phyloP scores from a whole-genome alignment of 2,329 filamentous ascomycete genomes.

The Didymella glomerata region DNA sequence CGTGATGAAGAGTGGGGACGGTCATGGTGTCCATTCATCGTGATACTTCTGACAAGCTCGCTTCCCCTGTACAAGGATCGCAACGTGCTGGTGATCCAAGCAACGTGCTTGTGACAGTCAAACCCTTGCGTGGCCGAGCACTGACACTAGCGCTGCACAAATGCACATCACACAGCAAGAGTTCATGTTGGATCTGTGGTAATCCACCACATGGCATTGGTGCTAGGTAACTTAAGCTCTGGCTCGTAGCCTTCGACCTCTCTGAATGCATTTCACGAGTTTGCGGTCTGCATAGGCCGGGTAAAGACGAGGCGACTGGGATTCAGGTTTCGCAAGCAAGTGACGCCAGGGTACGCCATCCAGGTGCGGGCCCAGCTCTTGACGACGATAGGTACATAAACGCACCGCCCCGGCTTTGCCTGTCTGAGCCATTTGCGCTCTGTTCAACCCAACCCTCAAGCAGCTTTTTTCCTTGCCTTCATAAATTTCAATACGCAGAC shows the following conservation, averaged over 20 bases:
- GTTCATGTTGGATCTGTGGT: slow-evolving; percentile 2
- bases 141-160: slow-evolving; percentile 11
- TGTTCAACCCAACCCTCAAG: slow-evolving; percentile 4
- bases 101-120: slow-evolving; percentile 18
- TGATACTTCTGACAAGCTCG: neutral
- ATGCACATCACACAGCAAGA: slow-evolving; percentile 10
- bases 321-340: slow-evolving; percentile 37
- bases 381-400: slow-evolving; percentile 39
- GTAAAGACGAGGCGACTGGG: slow-evolving; percentile 10
- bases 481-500: neutral
- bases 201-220: slow-evolving; percentile 30
- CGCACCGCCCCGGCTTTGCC: slow-evolving; percentile 30
- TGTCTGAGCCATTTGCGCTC: slow-evolving; percentile 32
- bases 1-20: neutral
- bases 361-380: slow-evolving; percentile 42
- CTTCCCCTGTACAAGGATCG: neutral
- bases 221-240: slow-evolving; percentile 2
- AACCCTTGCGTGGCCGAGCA: neutral
- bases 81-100: slow-evolving; percentile 3
- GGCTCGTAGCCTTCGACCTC: neutral
- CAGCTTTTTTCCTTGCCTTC: slow-evolving; percentile 12
- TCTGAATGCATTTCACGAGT: neutral
- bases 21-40: neutral
- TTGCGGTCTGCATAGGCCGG: slow-evolving; percentile 7
- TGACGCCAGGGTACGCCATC: slow-evolving; percentile 35